Base-by-base conservation (phyloP, 768 basidiomycete species). In the Pleurotus pulmonarius region DNA sequence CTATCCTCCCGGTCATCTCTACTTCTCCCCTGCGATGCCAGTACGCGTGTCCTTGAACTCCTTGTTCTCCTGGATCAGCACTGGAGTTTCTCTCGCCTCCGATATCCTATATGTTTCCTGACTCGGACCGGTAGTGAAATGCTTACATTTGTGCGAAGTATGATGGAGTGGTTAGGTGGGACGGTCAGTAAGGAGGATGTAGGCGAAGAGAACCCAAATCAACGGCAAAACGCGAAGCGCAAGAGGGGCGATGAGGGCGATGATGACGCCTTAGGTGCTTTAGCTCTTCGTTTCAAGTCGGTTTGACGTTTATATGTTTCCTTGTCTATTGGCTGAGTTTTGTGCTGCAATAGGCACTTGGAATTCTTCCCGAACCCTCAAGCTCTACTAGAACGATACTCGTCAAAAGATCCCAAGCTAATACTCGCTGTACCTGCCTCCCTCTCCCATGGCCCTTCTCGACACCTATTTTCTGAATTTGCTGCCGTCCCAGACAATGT, bases 161-260 rank as follows among this genome's bases (percentile, higher is more conserved):
- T 98, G 90, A 96, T 97, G 83, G 97, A 98, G 68, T 98, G 95
- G 94, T 84, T 99, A 60, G 97, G 97, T 8, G 96, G 97, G 1
- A 94, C 92, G 12, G 86, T 97, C 53, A 92, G 87, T 63, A 93
- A 93, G 65, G 92, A 94, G 63, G 94, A 96, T 59, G 89, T 92
- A 1, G 88, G 92, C 2, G 92, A 90, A 67, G 88, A 90, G 26
- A 84, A 81, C 5, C 78, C 77, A 24, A 76, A 80, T 29, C 77
- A 78, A 46, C 78, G 77, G 16, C 77, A 80, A 39, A 77, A 81
- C 41, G 74, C 78, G 59, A 79, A 83, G 60, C 73, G 86, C 58
- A 72, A 79, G 49, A 75, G 78, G 5, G 86, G 87, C 51, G 86
- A 88, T 4, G 87, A 88, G 38, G 86, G 75, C 1, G 89, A 92